A percentile compares a stretch with the other conserved stretches of the same genome.
phyloP scores from a whole-genome alignment of 495 filamentous ascomycete species.

The Daldinia vernicosa region DNA sequence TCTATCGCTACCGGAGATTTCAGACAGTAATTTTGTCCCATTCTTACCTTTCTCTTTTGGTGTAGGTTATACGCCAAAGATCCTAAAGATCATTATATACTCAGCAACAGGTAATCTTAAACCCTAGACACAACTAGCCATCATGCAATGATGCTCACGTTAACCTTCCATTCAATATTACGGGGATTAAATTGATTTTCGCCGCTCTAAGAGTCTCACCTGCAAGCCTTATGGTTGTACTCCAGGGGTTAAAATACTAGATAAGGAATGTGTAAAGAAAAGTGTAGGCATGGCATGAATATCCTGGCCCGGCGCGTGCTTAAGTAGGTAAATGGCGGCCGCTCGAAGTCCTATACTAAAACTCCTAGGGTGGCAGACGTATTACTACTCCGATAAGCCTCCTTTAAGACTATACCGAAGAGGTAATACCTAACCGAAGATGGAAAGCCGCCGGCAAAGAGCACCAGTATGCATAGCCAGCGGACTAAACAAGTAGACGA shows the following conservation, averaged over 20 bases:
- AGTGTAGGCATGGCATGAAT: neutral
- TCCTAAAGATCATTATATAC: too few relatives aligned
- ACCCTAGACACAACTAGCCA: neutral
- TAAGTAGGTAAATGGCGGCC: neutral
- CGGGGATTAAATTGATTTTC: neutral
- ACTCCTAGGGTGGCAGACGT: neutral
- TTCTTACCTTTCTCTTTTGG: too few relatives aligned
- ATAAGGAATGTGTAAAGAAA: slow-evolving; percentile 10
- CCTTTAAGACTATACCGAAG: slow-evolving; percentile 2
- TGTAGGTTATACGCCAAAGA: too few relatives aligned
- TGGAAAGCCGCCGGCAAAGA: neutral
- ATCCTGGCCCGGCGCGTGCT: neutral
- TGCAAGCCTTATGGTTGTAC: neutral
- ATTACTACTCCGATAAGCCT: neutral
- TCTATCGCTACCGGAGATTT: too few relatives aligned
- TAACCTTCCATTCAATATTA: neutral
- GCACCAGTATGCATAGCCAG: neutral
- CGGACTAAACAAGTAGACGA: neutral
- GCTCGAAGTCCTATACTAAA: neutral
- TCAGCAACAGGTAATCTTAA: neutral
- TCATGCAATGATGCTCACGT: neutral
- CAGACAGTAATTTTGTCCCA: too few relatives aligned
- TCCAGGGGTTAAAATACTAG: neutral
- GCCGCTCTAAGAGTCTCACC: neutral
- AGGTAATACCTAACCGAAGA: slow-evolving; percentile 3